Conservation (phyloP, 2,329 filamentous ascomycete species). For the Aureobasidium sp. region DNA sequence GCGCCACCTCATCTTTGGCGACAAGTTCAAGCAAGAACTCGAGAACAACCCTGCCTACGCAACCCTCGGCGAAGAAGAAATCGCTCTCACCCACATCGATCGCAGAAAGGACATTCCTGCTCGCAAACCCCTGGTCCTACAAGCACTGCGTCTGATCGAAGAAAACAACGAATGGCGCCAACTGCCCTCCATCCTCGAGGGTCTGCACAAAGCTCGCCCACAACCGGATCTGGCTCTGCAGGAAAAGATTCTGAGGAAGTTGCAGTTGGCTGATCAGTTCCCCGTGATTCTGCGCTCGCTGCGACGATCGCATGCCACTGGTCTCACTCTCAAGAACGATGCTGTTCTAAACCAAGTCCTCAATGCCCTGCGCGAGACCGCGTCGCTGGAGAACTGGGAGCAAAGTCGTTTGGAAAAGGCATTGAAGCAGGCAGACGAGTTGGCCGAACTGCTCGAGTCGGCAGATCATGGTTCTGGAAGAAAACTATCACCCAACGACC, state of each 20-base stretch:
- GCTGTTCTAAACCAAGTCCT: conserved; percentile 29
- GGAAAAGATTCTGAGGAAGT: conserved; percentile 29
- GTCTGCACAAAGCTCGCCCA: conserved; percentile 22
- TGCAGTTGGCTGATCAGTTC: conserved; percentile 23
- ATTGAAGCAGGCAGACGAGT: conserved; percentile 30
- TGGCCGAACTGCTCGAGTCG: conserved; percentile 35
- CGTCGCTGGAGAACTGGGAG: conserved; percentile 29
- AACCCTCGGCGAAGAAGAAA: conserved; percentile 34
- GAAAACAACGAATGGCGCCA: conserved; percentile 28
- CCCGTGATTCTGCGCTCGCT: conserved; percentile 27
- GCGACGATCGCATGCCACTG: conserved; percentile 25
- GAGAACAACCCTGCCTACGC: conserved; percentile 36
- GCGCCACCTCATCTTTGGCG: conserved; percentile 34
- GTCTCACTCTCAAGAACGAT: conserved; percentile 26
- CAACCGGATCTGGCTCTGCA: conserved; percentile 18
- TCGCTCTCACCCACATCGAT: conserved; percentile 28
- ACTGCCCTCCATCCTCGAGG: conserved; percentile 27
- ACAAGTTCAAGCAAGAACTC: conserved; percentile 34
- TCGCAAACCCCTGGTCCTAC: conserved; percentile 21
- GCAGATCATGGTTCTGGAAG: conserved; percentile 30
- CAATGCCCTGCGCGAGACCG: conserved; percentile 28
- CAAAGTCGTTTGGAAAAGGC: conserved; percentile 31
- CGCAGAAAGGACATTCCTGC: conserved; percentile 24
- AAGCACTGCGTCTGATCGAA: conserved; percentile 26
- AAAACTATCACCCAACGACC: conserved; percentile 21